Evolutionary conservation across 139 green algal genomes (phyloP), one percentile per base, ranked within the genome.

Genomic region (Edaphochlamys debaryana): DNA sequence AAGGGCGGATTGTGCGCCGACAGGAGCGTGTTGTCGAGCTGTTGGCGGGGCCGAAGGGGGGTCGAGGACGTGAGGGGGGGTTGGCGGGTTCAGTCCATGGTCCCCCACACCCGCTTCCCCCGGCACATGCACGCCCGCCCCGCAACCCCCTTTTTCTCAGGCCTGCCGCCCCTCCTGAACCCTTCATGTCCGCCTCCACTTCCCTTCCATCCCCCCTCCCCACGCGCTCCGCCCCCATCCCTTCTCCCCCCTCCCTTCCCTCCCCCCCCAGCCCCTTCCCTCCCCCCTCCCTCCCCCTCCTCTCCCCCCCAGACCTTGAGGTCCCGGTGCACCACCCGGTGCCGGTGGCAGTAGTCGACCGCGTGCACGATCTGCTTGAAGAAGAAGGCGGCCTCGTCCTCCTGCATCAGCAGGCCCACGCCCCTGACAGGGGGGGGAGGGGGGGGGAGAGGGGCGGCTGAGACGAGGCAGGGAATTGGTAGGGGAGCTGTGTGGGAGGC

Each of bases 21-120:
- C 62, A 98, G 92, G 73, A 98, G 91, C n/a, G 95, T 98, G 92
- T 98, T 98, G 90, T 98, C 95, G 67, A 98, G 92, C 67, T 95
- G 95, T 7, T n/a, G n/a, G n/a, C n/a, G n/a, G n/a, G 95, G 79
- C 17, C 20, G 17, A 15, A 15, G 17, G 50, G 17, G 20, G 17
- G 50, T 15, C 50, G n/a, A n/a, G n/a, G n/a, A n/a, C n/a, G n/a
- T n/a, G n/a, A n/a, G n/a, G n/a, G n/a, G n/a, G n/a, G n/a, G n/a
- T n/a, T n/a, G n/a, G n/a, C n/a, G n/a, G n/a, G n/a, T n/a, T n/a
- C n/a, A n/a, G n/a, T n/a, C n/a, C n/a, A n/a, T n/a, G n/a, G n/a
- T n/a, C n/a, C n/a, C n/a, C n/a, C n/a, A n/a, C n/a, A n/a, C n/a
- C n/a, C n/a, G n/a, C n/a, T n/a, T n/a, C n/a, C n/a, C n/a, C n/a